These are phyloP conservation scores for Candida lessepsii DNA, from an alignment of 805 yeast species.

Conservation along the genomic window DNA sequence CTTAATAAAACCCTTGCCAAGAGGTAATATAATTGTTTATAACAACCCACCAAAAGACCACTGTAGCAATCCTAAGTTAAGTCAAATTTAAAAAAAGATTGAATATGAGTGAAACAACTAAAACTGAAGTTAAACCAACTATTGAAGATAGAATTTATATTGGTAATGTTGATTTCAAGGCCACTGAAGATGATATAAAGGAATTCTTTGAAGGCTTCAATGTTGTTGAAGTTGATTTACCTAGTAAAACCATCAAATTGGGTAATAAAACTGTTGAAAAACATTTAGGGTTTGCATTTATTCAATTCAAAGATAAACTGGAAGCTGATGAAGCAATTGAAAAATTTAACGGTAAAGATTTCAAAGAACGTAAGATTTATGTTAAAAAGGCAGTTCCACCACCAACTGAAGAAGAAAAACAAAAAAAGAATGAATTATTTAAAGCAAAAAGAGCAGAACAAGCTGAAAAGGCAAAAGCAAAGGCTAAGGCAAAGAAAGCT, in stretches of 20 bases:
- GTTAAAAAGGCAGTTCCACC: conserved; percentile 55
- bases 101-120: conserved; percentile 4
- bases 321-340: conserved; percentile 47
- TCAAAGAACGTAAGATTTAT: conserved; percentile 48
- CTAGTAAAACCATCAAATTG: conserved; percentile 39
- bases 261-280: conserved; percentile 38
- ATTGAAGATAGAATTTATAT: conserved; percentile 47
- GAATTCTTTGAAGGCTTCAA: conserved; percentile 49
- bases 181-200: conserved; percentile 44
- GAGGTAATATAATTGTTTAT: background rate
- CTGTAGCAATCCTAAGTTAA: background rate
- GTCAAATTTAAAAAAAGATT: background rate
- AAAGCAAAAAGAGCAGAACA: conserved; percentile 20
- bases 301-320: conserved; percentile 46
- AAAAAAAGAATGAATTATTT: conserved; percentile 34
- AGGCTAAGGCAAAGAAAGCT: conserved; percentile 18
- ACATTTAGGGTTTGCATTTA: conserved; percentile 60
- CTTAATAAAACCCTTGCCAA: background rate
- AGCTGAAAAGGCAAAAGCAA: conserved; percentile 16
- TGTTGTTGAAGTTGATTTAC: conserved; percentile 50
- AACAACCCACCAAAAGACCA: background rate
- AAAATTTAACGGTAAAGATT: conserved; percentile 39
- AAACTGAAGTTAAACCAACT: conserved; percentile 18
- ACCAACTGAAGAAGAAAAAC: conserved; percentile 45
- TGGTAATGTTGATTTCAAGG: conserved; percentile 43